Base-by-base conservation (phyloP, 352 stramenopile species). In the Pythium phragmiticola region DNA sequence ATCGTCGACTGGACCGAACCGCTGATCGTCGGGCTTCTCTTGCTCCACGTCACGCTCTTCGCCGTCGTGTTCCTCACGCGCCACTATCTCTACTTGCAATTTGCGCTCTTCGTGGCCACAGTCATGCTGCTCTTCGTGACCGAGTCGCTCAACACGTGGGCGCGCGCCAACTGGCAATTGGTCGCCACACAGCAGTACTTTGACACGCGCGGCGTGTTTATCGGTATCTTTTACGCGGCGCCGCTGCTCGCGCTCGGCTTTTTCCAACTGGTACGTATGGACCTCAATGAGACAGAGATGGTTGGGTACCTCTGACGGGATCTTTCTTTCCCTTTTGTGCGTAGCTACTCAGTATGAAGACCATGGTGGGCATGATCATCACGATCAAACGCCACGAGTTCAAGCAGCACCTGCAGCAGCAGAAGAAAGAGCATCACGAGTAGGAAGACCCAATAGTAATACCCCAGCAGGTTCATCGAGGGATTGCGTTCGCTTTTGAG, bases 131-230 rank as follows among this genome's bases (percentile, higher is more conserved):
- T 91, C 7, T 65, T 75, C 30, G 54, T 76, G 56, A 80, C 83
- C 12, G 85, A 95, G 68, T 51, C 39, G 17, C 55, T 95, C 11
- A 95, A 95, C 58, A 69, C 63, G 41, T 90, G 78, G 80, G 80
- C 64, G 23, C 70, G 74, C 16, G 51, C 50, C 36, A 78, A 92
- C 59, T 95, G 87, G 87, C 66, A 57, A 12, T 46, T 76, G 4
- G 60, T 95, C 19, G 82, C 83, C 21, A 89, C 87, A 47, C 87
- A 95, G 56, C 73, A 89, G 45, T 95, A 95, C 70, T 95, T 95
- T 63, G 87, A 94, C 54, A 56, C 75, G 45, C 73, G 78, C 19
- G 87, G 87, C 0, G 77, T 95, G 14, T 95, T 95, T 67, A 89
- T 94, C 65, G 80, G 77, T 28, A 87, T 92, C 63, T 91, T 95